Evolutionary conservation across 176 grass and related monocot genomes (phyloP).

Genomic region (Hyparrhenia diplandra): DNA sequence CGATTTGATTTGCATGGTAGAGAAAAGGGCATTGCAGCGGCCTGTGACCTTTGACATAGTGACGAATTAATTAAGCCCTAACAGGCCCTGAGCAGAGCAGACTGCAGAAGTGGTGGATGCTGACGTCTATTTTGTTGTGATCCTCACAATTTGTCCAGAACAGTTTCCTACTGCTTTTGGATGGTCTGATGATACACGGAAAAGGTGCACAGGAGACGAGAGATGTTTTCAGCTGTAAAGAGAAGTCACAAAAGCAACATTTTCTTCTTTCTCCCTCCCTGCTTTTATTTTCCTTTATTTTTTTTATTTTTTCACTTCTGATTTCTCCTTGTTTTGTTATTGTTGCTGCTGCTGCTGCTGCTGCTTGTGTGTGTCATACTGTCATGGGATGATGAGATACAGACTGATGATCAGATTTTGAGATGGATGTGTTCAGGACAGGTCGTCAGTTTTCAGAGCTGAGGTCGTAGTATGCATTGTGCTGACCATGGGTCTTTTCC

Average conservation of each 20-base stretch:
- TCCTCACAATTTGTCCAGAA: slow-evolving; percentile 24
- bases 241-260: slow-evolving; percentile 16
- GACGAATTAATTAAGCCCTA: neutral
- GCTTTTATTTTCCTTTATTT: neutral
- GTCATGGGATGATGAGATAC: neutral
- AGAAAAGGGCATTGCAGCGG: neutral
- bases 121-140: slow-evolving; percentile 32
- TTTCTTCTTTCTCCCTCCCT: neutral
- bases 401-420: slow-evolving; percentile 1
- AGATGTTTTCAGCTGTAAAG: slow-evolving; percentile 51
- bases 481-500: slow-evolving; percentile 22
- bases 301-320: neutral
- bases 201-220: neutral
- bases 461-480: neutral
- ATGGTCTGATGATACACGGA: slow-evolving; percentile 33
- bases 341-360: neutral
- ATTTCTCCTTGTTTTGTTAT: neutral
- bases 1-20: slow-evolving; percentile 21
- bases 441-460: neutral
- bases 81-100: neutral
- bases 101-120: slow-evolving; percentile 15
- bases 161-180: slow-evolving; percentile 5
- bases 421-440: neutral
- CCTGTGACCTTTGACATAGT: neutral
- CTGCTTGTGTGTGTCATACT: neutral